A percentile compares a stretch with the other conserved stretches of the same genome.
These are phyloP conservation scores for Candida sithepensis DNA, from an alignment of 805 yeast genomes.

Conservation along the genomic window DNA sequence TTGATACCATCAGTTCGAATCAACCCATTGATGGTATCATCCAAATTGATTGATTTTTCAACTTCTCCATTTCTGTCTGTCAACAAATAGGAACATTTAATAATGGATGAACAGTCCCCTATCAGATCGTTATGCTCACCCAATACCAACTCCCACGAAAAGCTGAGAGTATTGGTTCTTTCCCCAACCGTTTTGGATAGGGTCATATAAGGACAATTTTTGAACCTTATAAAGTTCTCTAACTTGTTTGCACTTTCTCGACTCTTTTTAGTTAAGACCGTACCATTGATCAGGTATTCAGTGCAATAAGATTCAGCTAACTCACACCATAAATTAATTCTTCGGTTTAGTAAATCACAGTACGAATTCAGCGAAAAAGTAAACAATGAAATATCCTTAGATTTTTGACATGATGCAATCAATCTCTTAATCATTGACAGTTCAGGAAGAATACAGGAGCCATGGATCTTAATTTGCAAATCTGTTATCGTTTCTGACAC, in stretches of 20 bases:
- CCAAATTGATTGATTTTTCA: constrained; percentile 8
- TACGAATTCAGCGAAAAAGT: constrained; percentile 24
- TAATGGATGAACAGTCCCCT: constrained; percentile 18
- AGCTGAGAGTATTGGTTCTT: neutral
- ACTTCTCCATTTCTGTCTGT: neutral
- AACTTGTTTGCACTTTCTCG: neutral
- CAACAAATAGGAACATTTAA: constrained; percentile 6
- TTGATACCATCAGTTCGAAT: constrained; percentile 16
- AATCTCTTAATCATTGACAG: constrained; percentile 14
- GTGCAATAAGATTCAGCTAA: constrained; percentile 13
- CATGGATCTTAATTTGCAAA: constrained; percentile 9
- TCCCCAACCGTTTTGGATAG: constrained; percentile 1
- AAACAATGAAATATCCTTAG: constrained; percentile 22
- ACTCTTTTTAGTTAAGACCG: constrained; percentile 1
- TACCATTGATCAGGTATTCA: constrained; percentile 14
- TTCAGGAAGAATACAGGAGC: constrained; percentile 10
- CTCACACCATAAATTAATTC: constrained; percentile 19
- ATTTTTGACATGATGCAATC: constrained; percentile 6
- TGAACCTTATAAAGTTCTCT: constrained; percentile 10
- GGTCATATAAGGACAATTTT: constrained; percentile 7
- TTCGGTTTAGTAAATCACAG: constrained; percentile 14
- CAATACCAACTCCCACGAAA: constrained; percentile 15
- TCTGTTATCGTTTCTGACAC: constrained; percentile 8
- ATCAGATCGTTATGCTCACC: constrained; percentile 7
- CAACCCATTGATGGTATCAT: constrained; percentile 15